Base-by-base conservation (phyloP, 176 grass and related monocot species). In the Pontederia crassipes region DNA sequence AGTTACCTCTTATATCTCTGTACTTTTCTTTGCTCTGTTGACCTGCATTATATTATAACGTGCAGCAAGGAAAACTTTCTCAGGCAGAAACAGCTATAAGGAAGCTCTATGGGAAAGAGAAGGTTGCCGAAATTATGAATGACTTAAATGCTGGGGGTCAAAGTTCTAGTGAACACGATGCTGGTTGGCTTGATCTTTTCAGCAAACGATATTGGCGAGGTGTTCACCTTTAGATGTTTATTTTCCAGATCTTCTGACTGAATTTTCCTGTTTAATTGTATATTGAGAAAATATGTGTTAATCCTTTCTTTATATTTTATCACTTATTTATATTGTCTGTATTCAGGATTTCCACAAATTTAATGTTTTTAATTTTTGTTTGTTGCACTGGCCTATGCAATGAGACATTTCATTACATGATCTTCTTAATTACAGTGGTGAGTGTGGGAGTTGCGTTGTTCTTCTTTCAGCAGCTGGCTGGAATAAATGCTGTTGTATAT, bases 401-500 rank as follows among this genome's bases (percentile, higher is more conserved):
- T 29, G 26, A 28, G 14, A 28, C 8, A 32, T 4, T 11, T 29
- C 28, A 12, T 52, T 79, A 50, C 65, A 61, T 35, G 54, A 67
- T 56, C 49, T 76, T 11, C 48, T 20, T 15, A 79, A 47, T 52
- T 76, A 79, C 71, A 98, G 93, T 98, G 75, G 93, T 98, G 49
- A 92, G 93, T 28, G 80, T 98, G 13, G 92, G 93, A 53, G 93
- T 84, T 12, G 88, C 87, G 72, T 68, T 98, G 56, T 98, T 98
- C 71, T 82, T 98, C 53, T 89, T 98, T 76, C 93, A 98, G 73
- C 93, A 98, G 49, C 62, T 98, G 79, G 93, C 93, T 71, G 93
- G 93, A 50, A 98, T 98, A 81, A 98, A 98, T 62, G 93, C 93
- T 15, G 88, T 98, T 72, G 93, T 98, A 58, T 98, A 98, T 72